Evolutionary conservation across 169 alveolate genomes (phyloP).

Genomic region (Eimeria necatrix): DNA sequence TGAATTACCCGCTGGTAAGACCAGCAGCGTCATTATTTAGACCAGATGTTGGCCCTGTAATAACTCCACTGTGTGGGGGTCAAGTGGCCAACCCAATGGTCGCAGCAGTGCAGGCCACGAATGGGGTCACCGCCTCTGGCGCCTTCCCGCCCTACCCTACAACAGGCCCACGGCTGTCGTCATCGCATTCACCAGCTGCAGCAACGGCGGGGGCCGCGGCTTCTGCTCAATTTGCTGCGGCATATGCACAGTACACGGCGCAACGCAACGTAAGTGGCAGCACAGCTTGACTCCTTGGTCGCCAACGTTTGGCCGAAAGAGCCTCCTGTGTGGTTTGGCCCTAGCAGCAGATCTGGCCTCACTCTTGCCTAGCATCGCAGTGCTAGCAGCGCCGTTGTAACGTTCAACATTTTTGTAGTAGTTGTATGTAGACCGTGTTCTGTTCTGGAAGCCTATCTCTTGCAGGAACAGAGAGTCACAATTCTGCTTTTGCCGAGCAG

Average conservation of each 20-base stretch:
- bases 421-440: no score
- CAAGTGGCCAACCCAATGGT: conserved; percentile 2
- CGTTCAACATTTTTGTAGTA: no score
- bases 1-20: background rate
- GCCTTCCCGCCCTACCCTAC: background rate
- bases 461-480: no score
- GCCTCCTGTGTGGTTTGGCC: no score
- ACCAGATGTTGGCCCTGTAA: conserved; percentile 2
- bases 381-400: no score
- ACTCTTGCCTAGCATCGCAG: no score
- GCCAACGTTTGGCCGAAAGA: no score
- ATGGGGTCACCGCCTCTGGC: background rate
- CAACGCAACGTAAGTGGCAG: conserved; percentile 3
- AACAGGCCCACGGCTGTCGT: background rate
- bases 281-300: no score
- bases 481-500: background rate
- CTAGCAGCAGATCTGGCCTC: no score
- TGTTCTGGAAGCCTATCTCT: no score
- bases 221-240: background rate
- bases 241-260: conserved; percentile 26
- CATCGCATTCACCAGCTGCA: background rate
- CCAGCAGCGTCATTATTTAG: conserved; percentile 2
- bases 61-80: conserved; percentile 1
- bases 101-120: background rate
- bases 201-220: background rate